Percentiles rank a stretch among this genome's conserved stretches.
These are phyloP conservation scores for Clarkia xantiana DNA, from an alignment of 345 rosid genomes.

Conservation along the genomic window DNA sequence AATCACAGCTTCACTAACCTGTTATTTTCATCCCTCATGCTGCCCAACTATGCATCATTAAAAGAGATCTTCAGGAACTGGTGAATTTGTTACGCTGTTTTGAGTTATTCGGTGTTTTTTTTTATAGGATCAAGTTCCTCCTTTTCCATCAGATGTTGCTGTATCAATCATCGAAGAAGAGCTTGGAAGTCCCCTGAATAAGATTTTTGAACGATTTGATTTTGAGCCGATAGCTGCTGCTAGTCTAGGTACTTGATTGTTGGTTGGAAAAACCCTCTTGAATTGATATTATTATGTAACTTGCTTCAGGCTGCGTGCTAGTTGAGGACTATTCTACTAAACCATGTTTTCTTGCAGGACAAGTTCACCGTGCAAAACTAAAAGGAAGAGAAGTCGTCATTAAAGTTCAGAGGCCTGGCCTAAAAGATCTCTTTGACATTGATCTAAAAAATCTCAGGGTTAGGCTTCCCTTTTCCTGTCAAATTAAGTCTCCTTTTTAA, in stretches of 20 bases:
- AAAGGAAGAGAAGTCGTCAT: conserved; percentile 86
- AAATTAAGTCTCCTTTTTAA: no score
- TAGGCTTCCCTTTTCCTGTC: not conserved
- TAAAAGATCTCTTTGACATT: conserved; percentile 89
- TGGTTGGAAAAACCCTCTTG: not conserved
- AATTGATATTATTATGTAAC: not conserved
- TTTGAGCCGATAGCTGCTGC: conserved; percentile 96
- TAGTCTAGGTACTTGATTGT: conserved; percentile 59
- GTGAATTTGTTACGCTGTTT: not conserved
- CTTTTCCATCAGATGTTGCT: conserved; percentile 88
- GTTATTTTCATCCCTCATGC: no score
- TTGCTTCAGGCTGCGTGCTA: not conserved
- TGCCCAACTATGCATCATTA: not conserved
- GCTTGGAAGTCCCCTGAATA: conserved; percentile 63
- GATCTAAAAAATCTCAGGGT: conserved; percentile 96
- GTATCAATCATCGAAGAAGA: conserved; percentile 77
- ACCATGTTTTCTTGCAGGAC: conserved; percentile 35
- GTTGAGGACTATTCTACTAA: not conserved
- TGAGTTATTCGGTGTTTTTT: conserved; percentile 7
- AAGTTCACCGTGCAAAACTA: conserved; percentile 86
- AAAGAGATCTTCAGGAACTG: not conserved
- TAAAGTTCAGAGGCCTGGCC: conserved; percentile 96
- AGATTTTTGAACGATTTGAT: conserved; percentile 67
- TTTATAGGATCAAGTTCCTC: conserved; percentile 97
- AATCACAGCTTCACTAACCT: no score